Base-by-base conservation (phyloP, 2,329 filamentous ascomycete genomes). In the Colletotrichum shisoi region DNA sequence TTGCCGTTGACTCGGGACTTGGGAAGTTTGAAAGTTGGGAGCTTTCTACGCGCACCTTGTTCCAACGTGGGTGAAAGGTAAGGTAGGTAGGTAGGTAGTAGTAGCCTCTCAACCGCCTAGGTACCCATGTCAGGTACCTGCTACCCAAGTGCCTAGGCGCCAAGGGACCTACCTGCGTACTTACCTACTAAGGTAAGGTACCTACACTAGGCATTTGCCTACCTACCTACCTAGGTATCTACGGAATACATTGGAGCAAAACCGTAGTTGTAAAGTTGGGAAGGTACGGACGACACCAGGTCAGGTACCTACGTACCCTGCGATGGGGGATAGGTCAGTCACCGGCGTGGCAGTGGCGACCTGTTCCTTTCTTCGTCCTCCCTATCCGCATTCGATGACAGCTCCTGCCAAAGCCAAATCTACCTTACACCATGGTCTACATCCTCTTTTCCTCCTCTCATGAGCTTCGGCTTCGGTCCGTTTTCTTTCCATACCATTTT, bases 1-100 rank as follows among this genome's bases (percentile, higher is more conserved):
- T 39, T 52, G 21, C 63, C 63, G 63, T 19, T 39, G 52, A 44
- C 45, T 62, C 58, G 58, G 63, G 52, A 49, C 37, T 65, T 11
- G 39, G 39, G 46, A 24, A 62, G 42, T 44, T 51, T 57, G 27
- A 31, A 31, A 31, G 27, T 31, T 31, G 27, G 6, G 7, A 31
- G 31, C 31, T 3, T 34, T 34, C 31, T 13, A 52, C 58, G 27
- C 45, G 8, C 48, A 66, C 63, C 58, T 51, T 62, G 52, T 66
- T 45, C 52, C 40, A 27, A 62, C 52, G 40, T 44, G 31, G 37
- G 46, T 21, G 40, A 31, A 2, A 39, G 13, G 15, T n/a, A n/a
- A n/a, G n/a, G n/a, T n/a, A n/a, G n/a, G n/a, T n/a, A n/a, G n/a
- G n/a, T n/a, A n/a, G n/a, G n/a, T 31, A 19, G 15, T 17, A 40